A percentile compares a stretch with the other conserved stretches of the same genome.
These are phyloP conservation scores for Emydomyces testavorans DNA, from an alignment of 2,329 filamentous ascomycete genomes.

Conservation along the genomic window DNA sequence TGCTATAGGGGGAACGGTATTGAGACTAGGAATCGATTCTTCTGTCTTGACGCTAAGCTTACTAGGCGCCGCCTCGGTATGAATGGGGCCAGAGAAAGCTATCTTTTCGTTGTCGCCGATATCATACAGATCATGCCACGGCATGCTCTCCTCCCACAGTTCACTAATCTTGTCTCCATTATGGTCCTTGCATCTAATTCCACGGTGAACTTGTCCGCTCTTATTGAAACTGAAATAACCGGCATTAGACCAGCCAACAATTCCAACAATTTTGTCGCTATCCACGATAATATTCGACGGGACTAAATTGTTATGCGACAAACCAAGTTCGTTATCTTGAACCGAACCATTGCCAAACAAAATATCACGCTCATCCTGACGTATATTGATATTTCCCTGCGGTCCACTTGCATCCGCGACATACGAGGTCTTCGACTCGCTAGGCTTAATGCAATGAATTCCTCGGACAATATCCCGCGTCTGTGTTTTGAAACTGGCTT, in stretches of 20 bases:
- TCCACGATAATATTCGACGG: constrained; percentile 31
- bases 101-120: constrained; percentile 13
- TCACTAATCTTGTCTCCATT: constrained; percentile 12
- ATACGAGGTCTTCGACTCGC: constrained; percentile 8
- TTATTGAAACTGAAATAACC: constrained; percentile 31
- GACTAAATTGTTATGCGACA: constrained; percentile 31
- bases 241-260: constrained; percentile 31
- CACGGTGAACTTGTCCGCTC: constrained; percentile 25
- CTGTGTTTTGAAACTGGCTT: constrained; percentile 27
- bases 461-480: constrained; percentile 27
- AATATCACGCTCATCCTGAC: constrained; percentile 24
- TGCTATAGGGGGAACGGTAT: constrained; percentile 22
- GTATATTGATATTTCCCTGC: constrained; percentile 9
- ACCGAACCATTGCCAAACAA: constrained; percentile 21
- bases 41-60: constrained; percentile 28
- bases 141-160: constrained; percentile 16
- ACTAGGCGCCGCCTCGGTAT: constrained; percentile 15
- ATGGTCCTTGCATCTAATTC: constrained; percentile 21
- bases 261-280: constrained; percentile 28
- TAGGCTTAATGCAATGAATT: constrained; percentile 7
- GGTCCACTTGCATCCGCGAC: constrained; percentile 2
- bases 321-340: constrained; percentile 22
- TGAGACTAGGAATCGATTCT: constrained; percentile 22
- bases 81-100: constrained; percentile 8
- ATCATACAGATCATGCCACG: constrained; percentile 31